Percentiles rank a stretch among this genome's conserved stretches.
Evolutionary conservation across 1,139 yeast species (phyloP).

Genomic region (Wickerhamiella pararugosa): DNA sequence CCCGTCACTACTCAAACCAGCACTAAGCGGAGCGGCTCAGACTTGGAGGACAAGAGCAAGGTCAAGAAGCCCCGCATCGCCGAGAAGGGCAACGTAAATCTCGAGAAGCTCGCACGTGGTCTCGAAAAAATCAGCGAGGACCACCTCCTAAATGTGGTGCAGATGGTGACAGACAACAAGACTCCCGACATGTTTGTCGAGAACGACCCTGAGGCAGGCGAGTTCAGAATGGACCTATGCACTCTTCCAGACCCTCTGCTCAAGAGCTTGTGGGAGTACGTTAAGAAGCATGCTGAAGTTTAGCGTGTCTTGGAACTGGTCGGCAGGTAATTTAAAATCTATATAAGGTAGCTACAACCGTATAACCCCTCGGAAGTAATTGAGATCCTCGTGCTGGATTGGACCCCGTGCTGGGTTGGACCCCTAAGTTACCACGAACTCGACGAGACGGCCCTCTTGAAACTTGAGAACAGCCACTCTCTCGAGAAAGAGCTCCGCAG

Average conservation of each 20-base stretch:
- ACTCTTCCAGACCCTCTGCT: constrained; percentile 85
- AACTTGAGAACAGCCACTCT: no score
- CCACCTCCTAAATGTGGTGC: constrained; percentile 86
- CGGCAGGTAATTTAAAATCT: no score
- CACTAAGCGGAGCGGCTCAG: constrained; percentile 29
- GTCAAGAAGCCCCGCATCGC: constrained; percentile 48
- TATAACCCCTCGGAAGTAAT: not conserved
- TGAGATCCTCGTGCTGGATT: not conserved
- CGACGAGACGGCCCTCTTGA: not conserved
- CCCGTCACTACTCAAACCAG: constrained; percentile 41
- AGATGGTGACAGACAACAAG: constrained; percentile 93
- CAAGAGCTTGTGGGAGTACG: constrained; percentile 91
- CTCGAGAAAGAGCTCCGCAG: no score
- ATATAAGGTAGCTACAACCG: not conserved
- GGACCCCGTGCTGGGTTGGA: no score
- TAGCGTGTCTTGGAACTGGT: constrained; percentile 8
- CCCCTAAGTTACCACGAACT: not conserved
- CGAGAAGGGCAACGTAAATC: constrained; percentile 45
- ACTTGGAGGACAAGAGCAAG: constrained; percentile 19
- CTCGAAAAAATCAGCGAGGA: constrained; percentile 81
- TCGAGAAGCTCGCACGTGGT: constrained; percentile 83
- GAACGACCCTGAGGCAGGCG: constrained; percentile 93
- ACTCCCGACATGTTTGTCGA: constrained; percentile 93
- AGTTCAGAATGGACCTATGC: constrained; percentile 89
- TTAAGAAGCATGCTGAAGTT: constrained; percentile 36